Evolutionary conservation across 73 alveolate genomes (phyloP), one percentile per base, ranked within the genome.

Genomic region (Paramecium caudatum): DNA sequence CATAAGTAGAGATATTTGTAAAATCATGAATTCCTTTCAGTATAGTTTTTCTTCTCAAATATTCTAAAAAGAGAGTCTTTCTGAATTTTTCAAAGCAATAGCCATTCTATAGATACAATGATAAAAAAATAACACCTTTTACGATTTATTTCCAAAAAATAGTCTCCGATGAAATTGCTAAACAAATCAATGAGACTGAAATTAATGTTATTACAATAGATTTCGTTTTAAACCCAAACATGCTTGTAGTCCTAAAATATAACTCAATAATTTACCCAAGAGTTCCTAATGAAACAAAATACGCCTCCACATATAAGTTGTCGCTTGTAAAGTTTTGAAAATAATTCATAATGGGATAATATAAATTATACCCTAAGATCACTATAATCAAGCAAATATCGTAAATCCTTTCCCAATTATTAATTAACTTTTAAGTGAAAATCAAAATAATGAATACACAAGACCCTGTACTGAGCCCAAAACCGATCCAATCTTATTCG

Each of bases 21-120:
- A 55, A 55, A 25, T 55, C 80, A 55, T 55, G 30, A 12, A 55
- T 55, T 27, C 80, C 80, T 23, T 55, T 55, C 80, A 55, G 30
- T 10, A 43, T 55, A 10, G 80, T 55, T 23, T 16, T 55, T 55
- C 80, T 55, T 55, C 30, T 55, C 43, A 55, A 55, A 21, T 55
- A 23, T 13, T 55, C 12, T 12, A 55, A 23, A 55, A 55, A 55
- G 7, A 10, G 23, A 23, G 2, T 10, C 25, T 55, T 55, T 10
- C 13, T 55, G 12, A 27, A 23, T 21, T 55, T 55, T 25, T 55
- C 80, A 0, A 0, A 55, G 30, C 80, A 55, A 55, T 55, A 55
- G 27, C 23, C 23, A 23, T 55, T 6, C 30, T 55, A 55, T 25
- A 55, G 12, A 23, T 55, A 55, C 10, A 55, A 43, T 8, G 80